Base-by-base conservation (phyloP, 1,284 basidiomycete species). In the Exobasidium rhododendri region DNA sequence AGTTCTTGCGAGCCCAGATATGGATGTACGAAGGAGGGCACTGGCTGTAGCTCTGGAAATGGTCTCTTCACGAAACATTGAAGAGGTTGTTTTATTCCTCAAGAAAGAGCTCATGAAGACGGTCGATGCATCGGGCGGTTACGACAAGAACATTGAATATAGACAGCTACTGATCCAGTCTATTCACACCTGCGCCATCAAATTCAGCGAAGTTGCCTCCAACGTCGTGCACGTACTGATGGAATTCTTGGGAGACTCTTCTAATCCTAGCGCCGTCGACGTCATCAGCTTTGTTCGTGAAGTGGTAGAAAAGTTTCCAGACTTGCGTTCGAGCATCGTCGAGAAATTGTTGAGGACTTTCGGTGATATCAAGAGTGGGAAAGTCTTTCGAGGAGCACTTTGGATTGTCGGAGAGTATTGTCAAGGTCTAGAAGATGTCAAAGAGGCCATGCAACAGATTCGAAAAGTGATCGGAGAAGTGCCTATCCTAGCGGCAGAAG, bases 41-140 rank as follows among this genome's bases (percentile, higher is more conserved):
- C 87, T 97, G 63, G 85, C 83, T 59, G 91, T 97, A 69, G 91
- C 94, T 5, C 83, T 98, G 59, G 92, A 89, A 77, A 93, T 98
- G 90, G 91, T 94, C 1, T 90, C 91, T 11, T 92, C 90, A 74
- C 84, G 94, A 59, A 98, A 96, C 72, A 92, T 98, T n/a, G 94
- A 97, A 77, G 96, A 98, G 61, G 92, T 97, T 1, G 93, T 97
- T 1, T 81, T 91, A 1, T 92, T 97, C 85, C 84, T 99, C 74
- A 97, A 97, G 85, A 99, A 98, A 82, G 94, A 98, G 80, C 85
- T 99, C n/a, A 86, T 89, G 75, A 89, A 88, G 80, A 97, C 94
- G 1, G 67, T 69, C 53, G 72, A 73, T 47, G 63, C 24, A 17
- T 46, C 51, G 1, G 50, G 52, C 7, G 60, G 60, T 29, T 68